Percentiles rank a stretch among this genome's conserved stretches.
Conservation (phyloP, 805 yeast genomes). For the Wickerhamiella dianesei region DNA sequence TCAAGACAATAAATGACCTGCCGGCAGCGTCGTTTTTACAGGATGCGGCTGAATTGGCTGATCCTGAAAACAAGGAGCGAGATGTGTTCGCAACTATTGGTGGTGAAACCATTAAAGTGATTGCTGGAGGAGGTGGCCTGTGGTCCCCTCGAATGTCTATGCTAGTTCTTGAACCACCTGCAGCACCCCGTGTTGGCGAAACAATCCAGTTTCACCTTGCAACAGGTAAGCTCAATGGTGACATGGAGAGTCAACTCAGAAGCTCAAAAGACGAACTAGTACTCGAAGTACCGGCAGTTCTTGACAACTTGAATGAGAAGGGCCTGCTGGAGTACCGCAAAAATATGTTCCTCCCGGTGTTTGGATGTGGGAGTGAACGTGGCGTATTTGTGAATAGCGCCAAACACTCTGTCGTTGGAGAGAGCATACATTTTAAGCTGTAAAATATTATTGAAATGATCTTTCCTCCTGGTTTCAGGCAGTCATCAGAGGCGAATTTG, state of each 20-base stretch:
- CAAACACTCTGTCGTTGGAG: constrained; percentile 22
- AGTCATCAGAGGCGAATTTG: too few species aligned
- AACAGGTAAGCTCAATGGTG: constrained; percentile 6
- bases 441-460: too few species aligned
- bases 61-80: constrained; percentile 10
- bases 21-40: constrained; percentile 49
- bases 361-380: constrained; percentile 24
- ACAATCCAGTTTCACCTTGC: constrained; percentile 30
- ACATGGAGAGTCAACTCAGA: constrained; percentile 13
- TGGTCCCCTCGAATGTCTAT: constrained; percentile 61
- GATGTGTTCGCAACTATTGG: constrained; percentile 18
- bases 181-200: constrained; percentile 34
- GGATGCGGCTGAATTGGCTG: constrained; percentile 13
- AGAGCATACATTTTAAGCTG: constrained; percentile 10
- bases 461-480: too few species aligned
- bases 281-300: constrained; percentile 21
- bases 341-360: constrained; percentile 17
- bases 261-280: constrained; percentile 13
- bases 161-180: constrained; percentile 51
- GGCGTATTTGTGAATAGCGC: constrained; percentile 22
- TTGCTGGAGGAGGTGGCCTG: constrained; percentile 68
- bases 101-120: constrained; percentile 34
- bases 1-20: constrained; percentile 39
- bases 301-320: constrained; percentile 16
- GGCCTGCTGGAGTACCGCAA: constrained; percentile 11